These are phyloP conservation scores for Podospora comata DNA, from an alignment of 495 filamentous ascomycete genomes.

Conservation along the genomic window DNA sequence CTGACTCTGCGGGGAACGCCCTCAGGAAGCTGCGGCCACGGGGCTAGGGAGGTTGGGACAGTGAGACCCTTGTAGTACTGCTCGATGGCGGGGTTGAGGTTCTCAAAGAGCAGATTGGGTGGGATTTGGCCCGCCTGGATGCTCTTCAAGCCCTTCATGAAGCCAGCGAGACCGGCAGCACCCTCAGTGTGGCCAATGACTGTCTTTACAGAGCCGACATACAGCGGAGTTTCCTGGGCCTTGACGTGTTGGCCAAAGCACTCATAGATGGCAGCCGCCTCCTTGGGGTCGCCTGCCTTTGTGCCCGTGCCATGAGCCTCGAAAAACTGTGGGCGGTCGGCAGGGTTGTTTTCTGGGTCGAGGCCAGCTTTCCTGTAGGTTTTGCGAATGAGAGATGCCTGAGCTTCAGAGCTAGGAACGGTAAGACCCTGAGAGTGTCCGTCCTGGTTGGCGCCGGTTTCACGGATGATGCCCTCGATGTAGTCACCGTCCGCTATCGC, in stretches of 20 bases:
- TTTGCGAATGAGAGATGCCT: slow-evolving; percentile 47
- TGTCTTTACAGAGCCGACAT: slow-evolving; percentile 53
- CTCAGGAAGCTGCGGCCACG: background rate
- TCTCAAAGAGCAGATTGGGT: slow-evolving; percentile 44
- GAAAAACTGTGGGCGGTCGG: slow-evolving; percentile 35
- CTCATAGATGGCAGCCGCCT: slow-evolving; percentile 42
- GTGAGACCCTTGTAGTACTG: slow-evolving; percentile 7
- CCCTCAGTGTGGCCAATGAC: slow-evolving; percentile 57
- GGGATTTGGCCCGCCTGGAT: slow-evolving; percentile 49
- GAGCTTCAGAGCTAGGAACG: slow-evolving; percentile 48
- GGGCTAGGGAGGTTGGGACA: background rate
- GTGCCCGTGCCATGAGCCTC: slow-evolving; percentile 41
- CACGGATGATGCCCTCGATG: slow-evolving; percentile 58
- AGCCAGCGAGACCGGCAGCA: slow-evolving; percentile 46
- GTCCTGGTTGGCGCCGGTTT: slow-evolving; percentile 53
- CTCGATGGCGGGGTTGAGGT: slow-evolving; percentile 43
- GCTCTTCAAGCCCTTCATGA: slow-evolving; percentile 48
- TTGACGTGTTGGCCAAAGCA: slow-evolving; percentile 28
- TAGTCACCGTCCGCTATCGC: slow-evolving; percentile 48
- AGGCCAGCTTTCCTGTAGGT: slow-evolving; percentile 47
- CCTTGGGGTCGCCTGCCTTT: slow-evolving; percentile 11
- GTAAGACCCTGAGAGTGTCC: slow-evolving; percentile 40
- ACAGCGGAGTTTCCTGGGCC: slow-evolving; percentile 32
- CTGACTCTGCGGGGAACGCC: slow-evolving; percentile 7
- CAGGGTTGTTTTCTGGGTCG: slow-evolving; percentile 34